These are phyloP conservation scores for Brassica carinata DNA, from an alignment of 345 rosid species.

Conservation along the genomic window DNA sequence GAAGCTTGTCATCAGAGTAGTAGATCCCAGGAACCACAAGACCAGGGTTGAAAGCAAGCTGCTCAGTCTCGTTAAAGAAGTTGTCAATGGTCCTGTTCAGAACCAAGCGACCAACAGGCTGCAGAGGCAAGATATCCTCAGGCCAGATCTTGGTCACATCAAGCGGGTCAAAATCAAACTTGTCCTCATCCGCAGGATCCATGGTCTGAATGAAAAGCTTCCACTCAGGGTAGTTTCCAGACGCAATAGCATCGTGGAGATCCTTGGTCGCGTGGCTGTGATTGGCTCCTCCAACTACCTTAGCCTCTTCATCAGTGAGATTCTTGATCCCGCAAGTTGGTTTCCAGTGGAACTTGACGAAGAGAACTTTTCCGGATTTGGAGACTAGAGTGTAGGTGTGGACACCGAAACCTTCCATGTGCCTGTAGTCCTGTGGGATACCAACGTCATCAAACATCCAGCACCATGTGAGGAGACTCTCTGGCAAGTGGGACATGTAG, in stretches of 20 bases:
- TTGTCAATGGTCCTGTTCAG: constrained; percentile 92
- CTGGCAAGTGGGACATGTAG: constrained; percentile 94
- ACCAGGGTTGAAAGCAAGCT: constrained; percentile 94
- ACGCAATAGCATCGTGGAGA: constrained; percentile 85
- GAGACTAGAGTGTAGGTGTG: constrained; percentile 82
- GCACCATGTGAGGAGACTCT: constrained; percentile 80
- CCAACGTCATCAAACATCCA: constrained; percentile 94
- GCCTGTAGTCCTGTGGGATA: constrained; percentile 90
- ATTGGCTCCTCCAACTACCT: constrained; percentile 85
- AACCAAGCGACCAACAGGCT: constrained; percentile 96
- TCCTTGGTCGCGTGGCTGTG: constrained; percentile 99
- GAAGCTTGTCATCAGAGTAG: constrained; percentile 87
- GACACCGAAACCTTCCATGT: constrained; percentile 97
- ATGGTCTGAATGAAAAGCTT: constrained; percentile 84
- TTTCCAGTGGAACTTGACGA: constrained; percentile 96
- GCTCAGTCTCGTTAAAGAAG: constrained; percentile 95
- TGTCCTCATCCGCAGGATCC: constrained; percentile 87
- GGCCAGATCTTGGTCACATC: constrained; percentile 99
- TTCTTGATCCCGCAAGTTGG: constrained; percentile 96
- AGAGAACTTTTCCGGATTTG: constrained; percentile 83
- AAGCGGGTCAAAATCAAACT: constrained; percentile 91
- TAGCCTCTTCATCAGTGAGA: constrained; percentile 86
- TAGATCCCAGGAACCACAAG: constrained; percentile 87
- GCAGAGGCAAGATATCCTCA: constrained; percentile 92
- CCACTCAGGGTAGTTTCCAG: constrained; percentile 99